phyloP scores from a whole-genome alignment of 352 stramenopile genomes.

The Phytophthora cactorum region DNA sequence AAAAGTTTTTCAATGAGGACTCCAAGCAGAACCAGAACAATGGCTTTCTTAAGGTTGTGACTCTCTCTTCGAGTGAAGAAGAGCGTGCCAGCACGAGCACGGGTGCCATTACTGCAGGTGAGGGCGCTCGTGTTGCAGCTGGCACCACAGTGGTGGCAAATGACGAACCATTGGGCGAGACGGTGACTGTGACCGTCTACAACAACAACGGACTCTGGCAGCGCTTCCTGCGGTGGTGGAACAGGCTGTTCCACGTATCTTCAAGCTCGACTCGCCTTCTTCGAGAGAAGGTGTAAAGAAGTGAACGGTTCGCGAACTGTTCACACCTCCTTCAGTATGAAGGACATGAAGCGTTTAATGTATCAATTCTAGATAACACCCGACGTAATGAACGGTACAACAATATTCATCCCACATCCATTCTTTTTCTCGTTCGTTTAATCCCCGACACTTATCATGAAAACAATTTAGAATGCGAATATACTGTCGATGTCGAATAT shows the following conservation, averaged over 20 bases:
- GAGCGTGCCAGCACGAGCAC: conserved; percentile 8
- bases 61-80: conserved; percentile 5
- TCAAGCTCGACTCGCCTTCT: conserved; percentile 10
- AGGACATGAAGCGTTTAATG: conserved; percentile 4
- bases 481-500: too few relatives aligned
- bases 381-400: conserved; percentile 8
- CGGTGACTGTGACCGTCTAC: conserved; percentile 27
- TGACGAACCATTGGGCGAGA: not conserved
- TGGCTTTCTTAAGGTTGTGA: conserved; percentile 22
- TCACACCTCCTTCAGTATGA: conserved; percentile 1
- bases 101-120: conserved; percentile 6
- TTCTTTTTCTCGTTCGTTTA: too few relatives aligned
- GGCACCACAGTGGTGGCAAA: conserved; percentile 17
- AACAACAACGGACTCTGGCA: conserved; percentile 37
- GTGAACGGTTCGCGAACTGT: not conserved
- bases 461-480: too few relatives aligned
- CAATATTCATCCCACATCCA: not conserved
- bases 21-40: conserved; percentile 12
- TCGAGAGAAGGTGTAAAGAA: conserved; percentile 15
- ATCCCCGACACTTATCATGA: too few relatives aligned
- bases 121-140: conserved; percentile 18
- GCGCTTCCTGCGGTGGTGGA: conserved; percentile 28
- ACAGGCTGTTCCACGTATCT: conserved; percentile 11
- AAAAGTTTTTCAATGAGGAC: conserved; percentile 23
- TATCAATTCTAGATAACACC: conserved; percentile 11